A percentile compares a stretch with the other conserved stretches of the same genome.
phyloP scores from a whole-genome alignment of 331 rosid genomes.

The Arachis monticola region DNA sequence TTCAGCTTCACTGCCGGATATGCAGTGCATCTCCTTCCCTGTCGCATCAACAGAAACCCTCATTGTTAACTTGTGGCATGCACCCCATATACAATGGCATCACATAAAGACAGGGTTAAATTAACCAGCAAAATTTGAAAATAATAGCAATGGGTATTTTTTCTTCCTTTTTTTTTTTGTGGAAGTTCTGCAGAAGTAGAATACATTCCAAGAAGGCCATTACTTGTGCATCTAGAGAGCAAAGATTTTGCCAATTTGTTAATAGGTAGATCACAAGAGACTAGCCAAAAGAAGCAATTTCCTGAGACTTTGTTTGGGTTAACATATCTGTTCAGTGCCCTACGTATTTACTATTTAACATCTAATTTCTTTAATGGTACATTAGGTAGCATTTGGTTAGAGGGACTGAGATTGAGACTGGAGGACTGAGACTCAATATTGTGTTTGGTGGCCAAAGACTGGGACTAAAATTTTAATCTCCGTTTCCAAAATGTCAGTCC shows the following conservation, averaged over 20 bases:
- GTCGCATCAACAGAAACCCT: constrained; percentile 10
- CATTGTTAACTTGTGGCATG: background rate
- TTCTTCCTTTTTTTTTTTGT: background rate
- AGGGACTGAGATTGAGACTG: too few relatives aligned
- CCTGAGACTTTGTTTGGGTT: constrained; percentile 2
- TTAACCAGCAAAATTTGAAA: constrained; percentile 17
- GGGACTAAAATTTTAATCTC: too few relatives aligned
- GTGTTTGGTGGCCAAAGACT: too few relatives aligned
- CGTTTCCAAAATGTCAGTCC: too few relatives aligned
- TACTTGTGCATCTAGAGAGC: constrained; percentile 2
- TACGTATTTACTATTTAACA: background rate
- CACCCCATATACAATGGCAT: constrained; percentile 1
- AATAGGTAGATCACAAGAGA: background rate
- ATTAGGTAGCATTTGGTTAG: background rate
- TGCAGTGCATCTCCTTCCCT: constrained; percentile 95
- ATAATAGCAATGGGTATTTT: background rate
- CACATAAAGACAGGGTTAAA: background rate
- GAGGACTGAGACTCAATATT: too few relatives aligned
- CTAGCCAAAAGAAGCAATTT: constrained; percentile 13
- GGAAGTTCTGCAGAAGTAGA: constrained; percentile 7
- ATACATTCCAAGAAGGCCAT: constrained; percentile 1
- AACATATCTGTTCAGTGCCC: background rate
- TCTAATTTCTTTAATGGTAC: background rate
- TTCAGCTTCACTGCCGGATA: constrained; percentile 85
- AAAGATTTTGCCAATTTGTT: constrained; percentile 11